Base-by-base conservation (phyloP, 331 rosid genomes). In the Malus hybrid region DNA sequence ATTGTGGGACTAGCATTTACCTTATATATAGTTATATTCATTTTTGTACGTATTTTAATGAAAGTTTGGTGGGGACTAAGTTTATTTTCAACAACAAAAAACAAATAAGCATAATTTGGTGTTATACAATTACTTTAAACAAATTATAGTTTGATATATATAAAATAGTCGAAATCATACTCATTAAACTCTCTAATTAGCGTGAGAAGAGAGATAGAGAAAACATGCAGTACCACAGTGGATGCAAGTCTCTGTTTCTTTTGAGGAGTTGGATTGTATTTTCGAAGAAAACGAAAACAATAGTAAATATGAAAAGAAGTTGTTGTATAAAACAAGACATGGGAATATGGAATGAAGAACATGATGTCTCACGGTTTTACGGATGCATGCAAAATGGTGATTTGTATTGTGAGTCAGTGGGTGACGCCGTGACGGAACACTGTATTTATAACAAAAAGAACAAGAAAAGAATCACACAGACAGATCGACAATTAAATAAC, bases 401-500 rank as follows among this genome's bases (percentile, higher is more conserved):
- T 73, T 79, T 82, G 78, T 71, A 76, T 75, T 73, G 32, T 8
- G 39, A 19, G 65, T 56, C 27, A 19, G 31, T 9, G 16, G 13
- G 31, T 63, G 36, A 29, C 8, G 27, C 28, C 13, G 72, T 78
- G 87, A 87, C 91, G 75, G 67, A 79, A 79, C 96, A 80, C 84
- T 86, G 36, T 11, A 28, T 27, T 68, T 57, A 48, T 62, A 73
- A 61, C 80, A 67, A 83, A 62, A 68, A 70, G 64, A 63, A 83
- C 82, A 85, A 85, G 84, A 80, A 81, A 80, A 73, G 87, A 79
- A 81, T 83, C 74, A 67, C 55, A 33, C 14, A 59, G 55, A 36
- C 14, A 19, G 32, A 60, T 65, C 15, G 12, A 3, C 12, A 31
- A 11, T 19, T 16, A 10, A 62, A 27, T 16, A 19, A 31, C 22